Evolutionary conservation across 768 basidiomycete genomes (phyloP).

Genomic region (Trametes sanguinea): DNA sequence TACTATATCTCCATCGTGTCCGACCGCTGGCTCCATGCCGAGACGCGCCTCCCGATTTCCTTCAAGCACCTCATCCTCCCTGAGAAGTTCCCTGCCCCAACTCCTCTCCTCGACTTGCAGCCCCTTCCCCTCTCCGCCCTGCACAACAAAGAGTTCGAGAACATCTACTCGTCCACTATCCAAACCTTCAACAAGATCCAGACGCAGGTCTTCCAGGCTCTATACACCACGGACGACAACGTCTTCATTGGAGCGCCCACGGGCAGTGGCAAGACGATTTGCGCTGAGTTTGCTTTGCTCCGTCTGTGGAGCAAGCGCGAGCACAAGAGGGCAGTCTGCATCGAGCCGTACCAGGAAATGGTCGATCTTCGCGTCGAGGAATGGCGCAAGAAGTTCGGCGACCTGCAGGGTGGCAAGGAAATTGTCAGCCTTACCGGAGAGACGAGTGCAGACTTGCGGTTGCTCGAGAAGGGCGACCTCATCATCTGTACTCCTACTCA

Average conservation of each 20-base stretch:
- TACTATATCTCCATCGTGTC: conserved; percentile 96
- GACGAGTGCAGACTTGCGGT: conserved; percentile 84
- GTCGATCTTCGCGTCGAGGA: conserved; percentile 88
- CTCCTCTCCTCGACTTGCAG: conserved; percentile 91
- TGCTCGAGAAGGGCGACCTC: conserved; percentile 89
- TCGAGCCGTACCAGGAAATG: conserved; percentile 98
- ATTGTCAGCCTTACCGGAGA: conserved; percentile 94
- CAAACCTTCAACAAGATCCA: conserved; percentile 98
- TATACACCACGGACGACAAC: conserved; percentile 96
- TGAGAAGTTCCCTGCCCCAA: conserved; percentile 93
- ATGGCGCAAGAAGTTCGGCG: conserved; percentile 84
- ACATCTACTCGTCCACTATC: conserved; percentile 78
- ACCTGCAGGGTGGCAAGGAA: conserved; percentile 89
- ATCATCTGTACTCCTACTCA: conserved; percentile 93
- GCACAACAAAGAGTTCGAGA: conserved; percentile 91
- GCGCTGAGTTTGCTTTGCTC: conserved; percentile 93
- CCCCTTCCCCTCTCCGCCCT: conserved; percentile 86
- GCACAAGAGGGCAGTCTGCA: conserved; percentile 83
- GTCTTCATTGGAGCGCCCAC: conserved; percentile 97
- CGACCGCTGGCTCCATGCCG: conserved; percentile 94
- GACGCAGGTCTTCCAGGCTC: conserved; percentile 97
- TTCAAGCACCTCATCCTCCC: conserved; percentile 99
- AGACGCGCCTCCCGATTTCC: conserved; percentile 91
- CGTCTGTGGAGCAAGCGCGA: conserved; percentile 92
- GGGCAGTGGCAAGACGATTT: conserved; percentile 96